Evolutionary conservation across 2,329 filamentous ascomycete genomes (phyloP).

Genomic region (Chrysosporium keratinophilum): DNA sequence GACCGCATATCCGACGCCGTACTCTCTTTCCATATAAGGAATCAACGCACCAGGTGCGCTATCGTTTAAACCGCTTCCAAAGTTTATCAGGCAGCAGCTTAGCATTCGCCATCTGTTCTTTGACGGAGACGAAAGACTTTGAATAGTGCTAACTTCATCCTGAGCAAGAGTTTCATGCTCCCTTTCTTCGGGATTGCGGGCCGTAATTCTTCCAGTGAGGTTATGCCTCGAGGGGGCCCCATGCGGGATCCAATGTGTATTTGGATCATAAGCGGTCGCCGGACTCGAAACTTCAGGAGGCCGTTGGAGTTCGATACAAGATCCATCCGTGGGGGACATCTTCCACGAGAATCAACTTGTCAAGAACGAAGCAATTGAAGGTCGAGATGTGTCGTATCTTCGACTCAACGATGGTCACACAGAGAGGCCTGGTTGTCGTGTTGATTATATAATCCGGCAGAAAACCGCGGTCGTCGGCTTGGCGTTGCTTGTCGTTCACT

Average conservation of each 20-base stretch:
- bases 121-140: conserved; percentile 20
- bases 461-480: background rate
- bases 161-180: conserved; percentile 17
- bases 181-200: conserved; percentile 18
- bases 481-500: background rate
- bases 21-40: conserved; percentile 68
- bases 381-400: background rate
- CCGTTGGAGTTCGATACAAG: conserved; percentile 1
- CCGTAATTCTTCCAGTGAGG: background rate
- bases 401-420: too few relatives aligned
- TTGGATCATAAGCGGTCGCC: background rate
- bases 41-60: conserved; percentile 67
- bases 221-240: background rate
- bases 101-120: conserved; percentile 59
- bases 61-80: conserved; percentile 64
- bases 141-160: conserved; percentile 20
- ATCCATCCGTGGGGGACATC: background rate
- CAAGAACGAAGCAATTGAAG: background rate
- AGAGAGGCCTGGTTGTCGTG: background rate
- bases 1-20: conserved; percentile 63
- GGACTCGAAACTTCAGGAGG: background rate
- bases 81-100: conserved; percentile 53
- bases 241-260: background rate
- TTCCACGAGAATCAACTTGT: background rate
- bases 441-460: background rate